Evolutionary conservation across 192 early-diverging fungal genomes (phyloP).

Genomic region (Martensiomyces pterosporus): DNA sequence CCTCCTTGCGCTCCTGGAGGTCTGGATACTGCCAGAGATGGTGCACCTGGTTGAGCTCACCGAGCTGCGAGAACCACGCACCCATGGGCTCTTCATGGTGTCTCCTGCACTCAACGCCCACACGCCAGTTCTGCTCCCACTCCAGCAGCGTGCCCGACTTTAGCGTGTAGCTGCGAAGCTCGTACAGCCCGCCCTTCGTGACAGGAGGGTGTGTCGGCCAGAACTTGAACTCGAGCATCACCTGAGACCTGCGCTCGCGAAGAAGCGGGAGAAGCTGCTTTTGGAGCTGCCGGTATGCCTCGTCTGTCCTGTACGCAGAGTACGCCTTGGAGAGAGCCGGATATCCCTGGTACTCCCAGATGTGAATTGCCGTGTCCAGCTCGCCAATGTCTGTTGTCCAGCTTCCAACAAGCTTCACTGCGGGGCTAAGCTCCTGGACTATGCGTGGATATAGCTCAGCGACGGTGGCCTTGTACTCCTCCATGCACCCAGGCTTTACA

Average conservation of each 20-base stretch:
- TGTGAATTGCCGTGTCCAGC: slow-evolving; percentile 77
- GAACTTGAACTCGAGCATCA: slow-evolving; percentile 90
- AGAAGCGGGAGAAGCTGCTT: slow-evolving; percentile 68
- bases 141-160: slow-evolving; percentile 86
- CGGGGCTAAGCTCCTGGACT: slow-evolving; percentile 67
- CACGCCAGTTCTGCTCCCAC: slow-evolving; percentile 89
- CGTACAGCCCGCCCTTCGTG: slow-evolving; percentile 80
- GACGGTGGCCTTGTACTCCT: slow-evolving; percentile 80
- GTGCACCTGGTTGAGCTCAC: slow-evolving; percentile 82
- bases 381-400: slow-evolving; percentile 85
- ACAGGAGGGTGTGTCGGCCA: slow-evolving; percentile 79
- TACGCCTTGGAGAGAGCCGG: slow-evolving; percentile 69
- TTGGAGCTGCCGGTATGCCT: slow-evolving; percentile 64
- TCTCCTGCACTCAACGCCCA: slow-evolving; percentile 80
- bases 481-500: slow-evolving; percentile 79
- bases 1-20: slow-evolving; percentile 81
- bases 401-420: slow-evolving; percentile 81
- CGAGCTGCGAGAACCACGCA: slow-evolving; percentile 94
- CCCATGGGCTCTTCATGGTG: slow-evolving; percentile 90
- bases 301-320: slow-evolving; percentile 56
- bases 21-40: slow-evolving; percentile 92
- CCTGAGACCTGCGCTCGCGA: slow-evolving; percentile 69
- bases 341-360: slow-evolving; percentile 95
- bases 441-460: slow-evolving; percentile 74
- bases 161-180: slow-evolving; percentile 82